phyloP scores from a whole-genome alignment of 2,329 filamentous ascomycete genomes.

The Fusarium aywerte region DNA sequence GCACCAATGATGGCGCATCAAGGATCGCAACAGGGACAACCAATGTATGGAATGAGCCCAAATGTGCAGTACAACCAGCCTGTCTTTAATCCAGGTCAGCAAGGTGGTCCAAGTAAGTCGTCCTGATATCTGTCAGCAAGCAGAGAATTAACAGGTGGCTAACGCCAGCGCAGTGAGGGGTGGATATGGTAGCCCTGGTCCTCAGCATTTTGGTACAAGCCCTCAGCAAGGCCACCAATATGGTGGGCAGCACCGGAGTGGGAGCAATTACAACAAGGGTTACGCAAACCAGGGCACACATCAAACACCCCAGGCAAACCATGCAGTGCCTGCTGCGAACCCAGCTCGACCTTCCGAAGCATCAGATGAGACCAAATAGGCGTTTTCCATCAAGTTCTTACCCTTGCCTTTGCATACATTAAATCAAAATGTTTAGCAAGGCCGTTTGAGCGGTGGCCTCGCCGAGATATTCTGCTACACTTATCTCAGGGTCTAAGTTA shows the following conservation, averaged over 20 bases:
- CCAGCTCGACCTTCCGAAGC: conserved; percentile 52
- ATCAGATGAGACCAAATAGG: conserved; percentile 59
- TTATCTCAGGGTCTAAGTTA: conserved; percentile 39
- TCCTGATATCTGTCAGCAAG: conserved; percentile 1
- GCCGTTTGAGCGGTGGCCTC: conserved; percentile 39
- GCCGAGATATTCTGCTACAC: conserved; percentile 40
- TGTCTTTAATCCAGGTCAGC: conserved; percentile 75
- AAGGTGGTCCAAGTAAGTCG: conserved; percentile 75
- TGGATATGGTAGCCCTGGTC: conserved; percentile 67
- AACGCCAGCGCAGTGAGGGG: conserved; percentile 66
- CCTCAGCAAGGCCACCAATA: conserved; percentile 74
- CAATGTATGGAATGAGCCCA: conserved; percentile 79
- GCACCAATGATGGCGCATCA: conserved; percentile 96
- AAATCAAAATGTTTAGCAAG: conserved; percentile 39
- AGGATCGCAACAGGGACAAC: conserved; percentile 91
- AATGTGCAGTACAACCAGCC: conserved; percentile 80
- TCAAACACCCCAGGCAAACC: conserved; percentile 52
- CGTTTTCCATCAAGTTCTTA: conserved; percentile 18
- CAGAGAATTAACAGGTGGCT: conserved; percentile 47
- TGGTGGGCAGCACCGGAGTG: conserved; percentile 65
- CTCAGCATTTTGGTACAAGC: conserved; percentile 73
- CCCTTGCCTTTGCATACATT: conserved; percentile 26
- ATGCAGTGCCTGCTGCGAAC: conserved; percentile 50
- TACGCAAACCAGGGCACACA: conserved; percentile 59
- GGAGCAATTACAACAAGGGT: conserved; percentile 65